Conservation (phyloP, 306 rosid genomes). For the Glycyrrhiza uralensis region DNA sequence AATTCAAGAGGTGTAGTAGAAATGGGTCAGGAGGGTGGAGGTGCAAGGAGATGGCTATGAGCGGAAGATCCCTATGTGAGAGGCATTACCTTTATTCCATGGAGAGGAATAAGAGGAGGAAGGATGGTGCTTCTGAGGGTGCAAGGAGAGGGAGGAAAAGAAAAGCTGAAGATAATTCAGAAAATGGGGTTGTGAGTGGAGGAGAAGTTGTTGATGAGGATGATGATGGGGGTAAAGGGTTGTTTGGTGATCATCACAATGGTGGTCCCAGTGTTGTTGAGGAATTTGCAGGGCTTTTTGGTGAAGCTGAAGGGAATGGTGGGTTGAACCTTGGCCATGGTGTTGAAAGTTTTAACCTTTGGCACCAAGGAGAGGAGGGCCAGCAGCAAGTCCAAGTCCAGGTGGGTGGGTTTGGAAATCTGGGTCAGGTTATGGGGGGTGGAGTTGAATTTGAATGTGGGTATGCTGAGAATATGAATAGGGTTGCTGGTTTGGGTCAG, state of each 20-base stretch:
- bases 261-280: slow-evolving; percentile 6
- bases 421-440: slow-evolving; percentile 23
- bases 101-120: not conserved
- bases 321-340: slow-evolving; percentile 16
- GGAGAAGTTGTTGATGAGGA: not conserved
- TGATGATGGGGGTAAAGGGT: not conserved
- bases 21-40: slow-evolving; percentile 19
- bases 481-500: slow-evolving; percentile 15
- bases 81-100: not conserved
- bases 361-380: slow-evolving; percentile 19
- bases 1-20: slow-evolving; percentile 22
- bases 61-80: slow-evolving; percentile 12
- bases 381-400: slow-evolving; percentile 12
- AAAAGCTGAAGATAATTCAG: slow-evolving; percentile 19
- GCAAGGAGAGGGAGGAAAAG: not conserved
- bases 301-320: slow-evolving; percentile 20
- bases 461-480: slow-evolving; percentile 4
- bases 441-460: slow-evolving; percentile 28
- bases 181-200: slow-evolving; percentile 20
- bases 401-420: slow-evolving; percentile 19
- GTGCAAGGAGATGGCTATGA: slow-evolving; percentile 32
- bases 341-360: slow-evolving; percentile 19
- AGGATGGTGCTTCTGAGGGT: slow-evolving; percentile 7
- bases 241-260: not conserved
- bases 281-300: slow-evolving; percentile 28